Conservation (phyloP, 2,329 filamentous ascomycete genomes). For the Pseudonectria foliicola region DNA sequence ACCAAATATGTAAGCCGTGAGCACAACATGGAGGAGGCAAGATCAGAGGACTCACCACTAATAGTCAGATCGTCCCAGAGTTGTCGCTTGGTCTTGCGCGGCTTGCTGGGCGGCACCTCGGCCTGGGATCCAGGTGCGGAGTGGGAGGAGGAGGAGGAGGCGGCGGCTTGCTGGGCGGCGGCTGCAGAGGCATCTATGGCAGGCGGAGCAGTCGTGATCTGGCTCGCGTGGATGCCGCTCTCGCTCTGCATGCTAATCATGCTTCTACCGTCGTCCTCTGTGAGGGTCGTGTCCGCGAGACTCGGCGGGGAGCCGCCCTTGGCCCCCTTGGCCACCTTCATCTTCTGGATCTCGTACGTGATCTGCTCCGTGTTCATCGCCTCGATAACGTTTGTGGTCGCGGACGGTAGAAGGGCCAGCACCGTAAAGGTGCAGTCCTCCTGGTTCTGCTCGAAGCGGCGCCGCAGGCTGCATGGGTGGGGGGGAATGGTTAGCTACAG, state of each 20-base stretch:
- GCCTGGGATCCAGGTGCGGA: slow-evolving; percentile 14
- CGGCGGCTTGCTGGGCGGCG: slow-evolving; percentile 33
- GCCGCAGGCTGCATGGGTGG: slow-evolving; percentile 60
- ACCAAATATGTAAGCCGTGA: slow-evolving; percentile 12
- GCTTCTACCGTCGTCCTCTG: slow-evolving; percentile 78
- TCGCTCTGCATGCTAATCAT: slow-evolving; percentile 70
- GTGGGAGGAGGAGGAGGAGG: too few relatives aligned
- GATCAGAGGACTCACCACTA: slow-evolving; percentile 59
- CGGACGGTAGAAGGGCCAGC: slow-evolving; percentile 87
- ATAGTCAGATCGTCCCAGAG: slow-evolving; percentile 98
- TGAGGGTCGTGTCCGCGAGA: slow-evolving; percentile 63
- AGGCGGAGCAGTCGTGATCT: slow-evolving; percentile 52
- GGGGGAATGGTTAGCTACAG: slow-evolving; percentile 3
- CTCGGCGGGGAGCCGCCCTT: slow-evolving; percentile 54
- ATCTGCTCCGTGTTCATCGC: slow-evolving; percentile 87
- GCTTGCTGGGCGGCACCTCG: slow-evolving; percentile 35
- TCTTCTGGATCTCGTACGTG: slow-evolving; percentile 87
- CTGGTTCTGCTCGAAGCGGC: slow-evolving; percentile 97
- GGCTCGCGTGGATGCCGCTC: slow-evolving; percentile 76
- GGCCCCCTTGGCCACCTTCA: slow-evolving; percentile 64
- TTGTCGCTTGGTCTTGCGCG: slow-evolving; percentile 76
- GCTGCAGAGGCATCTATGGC: slow-evolving; percentile 34
- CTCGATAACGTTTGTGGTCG: slow-evolving; percentile 80
- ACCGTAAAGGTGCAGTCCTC: slow-evolving; percentile 98
- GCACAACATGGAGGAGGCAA: not conserved